These are phyloP conservation scores for Sonneratia caseolaris DNA, from an alignment of 345 rosid species.

Conservation along the genomic window DNA sequence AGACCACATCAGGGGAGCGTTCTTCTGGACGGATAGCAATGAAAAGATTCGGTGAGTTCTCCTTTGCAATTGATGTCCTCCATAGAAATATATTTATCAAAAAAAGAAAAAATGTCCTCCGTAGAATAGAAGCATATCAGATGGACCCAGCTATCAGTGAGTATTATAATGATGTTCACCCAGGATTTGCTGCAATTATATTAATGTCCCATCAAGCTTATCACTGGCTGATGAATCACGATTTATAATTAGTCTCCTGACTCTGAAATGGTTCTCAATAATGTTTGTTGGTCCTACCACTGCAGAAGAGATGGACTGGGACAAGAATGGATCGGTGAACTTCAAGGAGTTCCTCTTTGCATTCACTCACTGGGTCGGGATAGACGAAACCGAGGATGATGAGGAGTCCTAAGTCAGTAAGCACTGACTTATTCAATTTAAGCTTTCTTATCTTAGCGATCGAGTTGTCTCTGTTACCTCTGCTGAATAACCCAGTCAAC, in stretches of 20 bases:
- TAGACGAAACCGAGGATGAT: conserved; percentile 63
- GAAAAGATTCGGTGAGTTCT: conserved; percentile 79
- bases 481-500: not conserved
- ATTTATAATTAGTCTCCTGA: not conserved
- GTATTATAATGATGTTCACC: too few relatives aligned
- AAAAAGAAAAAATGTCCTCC: too few relatives aligned
- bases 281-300: not conserved
- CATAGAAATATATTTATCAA: too few relatives aligned
- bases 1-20: conserved; percentile 68
- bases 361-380: conserved; percentile 83
- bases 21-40: conserved; percentile 76
- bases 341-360: conserved; percentile 94
- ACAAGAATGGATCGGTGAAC: conserved; percentile 82
- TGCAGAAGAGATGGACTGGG: conserved; percentile 99
- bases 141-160: not conserved
- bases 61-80: not conserved
- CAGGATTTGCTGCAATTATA: not conserved
- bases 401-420: conserved; percentile 19
- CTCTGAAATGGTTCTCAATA: not conserved
- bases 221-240: not conserved
- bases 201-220: not conserved
- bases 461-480: not conserved
- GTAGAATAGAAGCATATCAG: not conserved
- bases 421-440: not conserved
- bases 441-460: not conserved